Base-by-base conservation (phyloP, 164 flowering plant species). In the Brasenia schreberi region DNA sequence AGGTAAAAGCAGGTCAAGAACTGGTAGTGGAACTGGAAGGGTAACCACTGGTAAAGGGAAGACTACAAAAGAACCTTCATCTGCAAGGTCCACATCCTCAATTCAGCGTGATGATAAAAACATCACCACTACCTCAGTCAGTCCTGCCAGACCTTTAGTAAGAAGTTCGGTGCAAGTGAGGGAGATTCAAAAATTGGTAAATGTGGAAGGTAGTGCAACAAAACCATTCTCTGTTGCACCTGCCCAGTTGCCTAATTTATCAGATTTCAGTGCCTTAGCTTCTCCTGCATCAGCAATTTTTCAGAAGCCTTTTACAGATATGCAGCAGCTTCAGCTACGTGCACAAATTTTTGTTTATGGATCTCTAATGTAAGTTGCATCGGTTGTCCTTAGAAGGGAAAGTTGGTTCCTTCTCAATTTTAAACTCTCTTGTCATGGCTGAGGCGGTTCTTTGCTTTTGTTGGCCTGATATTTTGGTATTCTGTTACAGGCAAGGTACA, bases 291-390 rank as follows among this genome's bases (percentile, higher is more conserved):
- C 63, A 61, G 63, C 17, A 10, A 7, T 12, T 12, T 61, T 61
- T 61, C 63, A 61, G 6, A 12, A 61, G 53, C 23, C 69, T 10
- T 66, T 92, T 65, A 83, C 93, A 14, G 98, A 88, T 77, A 64
- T 77, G 62, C 99, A 95, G 69, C 99, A 95, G 87, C 87, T 92
- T 73, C 96, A 95, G 77, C 76, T 95, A 74, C 97, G 99, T 70
- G 98, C 99, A 27, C 99, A 95, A 81, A 95, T 95, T 11, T 85
- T 90, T 84, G 99, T 95, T 62, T 95, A 95, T 82, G 99, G 99
- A 74, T 90, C 99, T 73, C 73, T 95, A 49, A 95, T 95, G 99
- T 95, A 74, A 83, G 56, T 49, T 49, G 10, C 9, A 9, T 33
- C 4, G 39, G 39, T 33, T 33, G 39, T 33, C 39, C 39, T 33